phyloP scores from a whole-genome alignment of 305 asterid species.

The Rubia occidens region DNA sequence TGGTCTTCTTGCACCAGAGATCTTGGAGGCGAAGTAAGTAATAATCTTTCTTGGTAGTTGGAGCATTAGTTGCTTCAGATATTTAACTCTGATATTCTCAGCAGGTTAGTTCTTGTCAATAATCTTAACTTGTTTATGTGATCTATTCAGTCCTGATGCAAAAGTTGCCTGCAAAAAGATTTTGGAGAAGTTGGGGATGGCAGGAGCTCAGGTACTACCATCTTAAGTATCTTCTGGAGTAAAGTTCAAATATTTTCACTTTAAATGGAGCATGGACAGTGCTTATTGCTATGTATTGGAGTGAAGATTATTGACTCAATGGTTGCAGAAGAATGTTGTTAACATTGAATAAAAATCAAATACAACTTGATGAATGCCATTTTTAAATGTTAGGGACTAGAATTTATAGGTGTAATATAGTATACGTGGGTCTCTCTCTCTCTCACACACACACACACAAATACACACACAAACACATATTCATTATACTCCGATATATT shows the following conservation, averaged over 20 bases:
- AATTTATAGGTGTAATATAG: not conserved
- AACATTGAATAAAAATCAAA: conserved; percentile 1
- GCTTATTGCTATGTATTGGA: not conserved
- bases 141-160: conserved; percentile 52
- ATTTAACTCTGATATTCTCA: not conserved
- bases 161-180: conserved; percentile 61
- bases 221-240: conserved; percentile 17
- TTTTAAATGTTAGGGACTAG: not conserved
- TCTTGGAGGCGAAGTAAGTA: conserved; percentile 58
- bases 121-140: conserved; percentile 20
- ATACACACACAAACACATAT: not conserved
- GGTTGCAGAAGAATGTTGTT: conserved; percentile 3
- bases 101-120: conserved; percentile 17
- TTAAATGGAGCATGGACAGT: not conserved
- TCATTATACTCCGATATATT: not conserved
- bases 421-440: not conserved
- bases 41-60: conserved; percentile 8
- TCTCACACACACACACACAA: not conserved
- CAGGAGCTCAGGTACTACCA: conserved; percentile 71
- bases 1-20: conserved; percentile 86
- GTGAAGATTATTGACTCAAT: not conserved
- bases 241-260: not conserved
- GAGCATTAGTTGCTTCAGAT: not conserved
- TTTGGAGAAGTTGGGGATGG: conserved; percentile 64
- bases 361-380: not conserved